phyloP scores from a whole-genome alignment of 2,329 filamentous ascomycete species.

The Xylaria sp. region DNA sequence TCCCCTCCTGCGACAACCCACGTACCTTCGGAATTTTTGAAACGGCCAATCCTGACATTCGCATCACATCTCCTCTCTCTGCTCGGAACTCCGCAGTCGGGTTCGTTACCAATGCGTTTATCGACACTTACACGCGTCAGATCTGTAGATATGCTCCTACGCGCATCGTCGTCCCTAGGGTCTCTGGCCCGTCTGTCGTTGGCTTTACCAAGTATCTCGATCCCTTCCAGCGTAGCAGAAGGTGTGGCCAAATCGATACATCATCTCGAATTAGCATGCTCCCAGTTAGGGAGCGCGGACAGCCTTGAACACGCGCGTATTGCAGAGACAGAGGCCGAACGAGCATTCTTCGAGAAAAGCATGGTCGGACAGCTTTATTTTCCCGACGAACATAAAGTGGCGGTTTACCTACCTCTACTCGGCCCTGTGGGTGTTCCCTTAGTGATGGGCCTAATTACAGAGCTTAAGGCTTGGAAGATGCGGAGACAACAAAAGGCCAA shows the following conservation, averaged over 20 bases:
- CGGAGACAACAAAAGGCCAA: slow-evolving; percentile 59
- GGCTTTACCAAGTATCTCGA: slow-evolving; percentile 89
- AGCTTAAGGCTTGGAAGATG: slow-evolving; percentile 73
- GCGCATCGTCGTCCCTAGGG: slow-evolving; percentile 93
- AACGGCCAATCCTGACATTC: slow-evolving; percentile 87
- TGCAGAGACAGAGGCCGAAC: slow-evolving; percentile 89
- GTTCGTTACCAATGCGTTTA: slow-evolving; percentile 85
- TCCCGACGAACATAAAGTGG: slow-evolving; percentile 97
- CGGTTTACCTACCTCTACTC: slow-evolving; percentile 91
- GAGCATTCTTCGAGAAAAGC: slow-evolving; percentile 97
- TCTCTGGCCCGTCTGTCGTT: slow-evolving; percentile 86
- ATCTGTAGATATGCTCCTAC: slow-evolving; percentile 84
- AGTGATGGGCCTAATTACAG: slow-evolving; percentile 83
- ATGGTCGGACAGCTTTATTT: slow-evolving; percentile 99
- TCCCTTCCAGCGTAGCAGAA: slow-evolving; percentile 85
- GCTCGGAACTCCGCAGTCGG: slow-evolving; percentile 83
- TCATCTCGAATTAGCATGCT: slow-evolving; percentile 82
- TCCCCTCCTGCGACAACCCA: slow-evolving; percentile 57
- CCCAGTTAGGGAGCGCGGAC: slow-evolving; percentile 71
- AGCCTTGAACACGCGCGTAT: slow-evolving; percentile 84
- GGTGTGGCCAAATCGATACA: slow-evolving; percentile 83
- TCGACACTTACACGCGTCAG: slow-evolving; percentile 87
- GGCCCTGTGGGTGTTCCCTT: slow-evolving; percentile 92
- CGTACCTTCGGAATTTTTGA: slow-evolving; percentile 74
- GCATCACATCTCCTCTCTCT: slow-evolving; percentile 90